Evolutionary conservation across 192 early-diverging fungal genomes (phyloP).

Genomic region (Gryganskiella cystojenkinii): DNA sequence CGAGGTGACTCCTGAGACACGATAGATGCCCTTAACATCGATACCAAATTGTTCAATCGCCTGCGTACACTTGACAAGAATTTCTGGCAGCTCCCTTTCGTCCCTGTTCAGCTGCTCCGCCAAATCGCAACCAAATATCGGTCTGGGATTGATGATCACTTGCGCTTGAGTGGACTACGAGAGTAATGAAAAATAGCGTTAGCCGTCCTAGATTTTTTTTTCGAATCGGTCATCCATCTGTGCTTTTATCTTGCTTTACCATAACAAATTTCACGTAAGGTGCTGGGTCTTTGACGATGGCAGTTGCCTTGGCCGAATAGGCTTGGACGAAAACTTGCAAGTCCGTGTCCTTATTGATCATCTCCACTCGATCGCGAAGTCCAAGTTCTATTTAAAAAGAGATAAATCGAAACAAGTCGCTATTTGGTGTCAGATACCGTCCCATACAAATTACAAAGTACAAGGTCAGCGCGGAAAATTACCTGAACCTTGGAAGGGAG

Average conservation of each 20-base stretch:
- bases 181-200: background rate
- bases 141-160: conserved; percentile 73
- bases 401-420: background rate
- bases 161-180: conserved; percentile 64
- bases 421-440: too few species aligned
- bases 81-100: conserved; percentile 74
- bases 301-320: conserved; percentile 30
- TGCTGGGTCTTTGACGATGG: conserved; percentile 15
- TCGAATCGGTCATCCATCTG: background rate
- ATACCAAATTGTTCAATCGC: conserved; percentile 84
- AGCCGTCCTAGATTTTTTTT: background rate
- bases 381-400: conserved; percentile 27
- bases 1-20: conserved; percentile 83
- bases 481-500: conserved; percentile 41
- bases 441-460: too few species aligned
- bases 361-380: conserved; percentile 33
- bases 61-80: conserved; percentile 84
- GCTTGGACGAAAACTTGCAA: conserved; percentile 32
- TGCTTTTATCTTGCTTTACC: conserved; percentile 5
- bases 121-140: conserved; percentile 87
- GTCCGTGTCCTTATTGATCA: conserved; percentile 45
- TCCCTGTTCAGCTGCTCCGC: conserved; percentile 77
- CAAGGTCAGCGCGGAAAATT: too few species aligned
- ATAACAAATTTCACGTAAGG: conserved; percentile 43
- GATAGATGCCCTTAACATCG: conserved; percentile 88